Evolutionary conservation across 177 flowering plant genomes (phyloP), one percentile per base, ranked within the genome.

Genomic region (Vitis hybrid): DNA sequence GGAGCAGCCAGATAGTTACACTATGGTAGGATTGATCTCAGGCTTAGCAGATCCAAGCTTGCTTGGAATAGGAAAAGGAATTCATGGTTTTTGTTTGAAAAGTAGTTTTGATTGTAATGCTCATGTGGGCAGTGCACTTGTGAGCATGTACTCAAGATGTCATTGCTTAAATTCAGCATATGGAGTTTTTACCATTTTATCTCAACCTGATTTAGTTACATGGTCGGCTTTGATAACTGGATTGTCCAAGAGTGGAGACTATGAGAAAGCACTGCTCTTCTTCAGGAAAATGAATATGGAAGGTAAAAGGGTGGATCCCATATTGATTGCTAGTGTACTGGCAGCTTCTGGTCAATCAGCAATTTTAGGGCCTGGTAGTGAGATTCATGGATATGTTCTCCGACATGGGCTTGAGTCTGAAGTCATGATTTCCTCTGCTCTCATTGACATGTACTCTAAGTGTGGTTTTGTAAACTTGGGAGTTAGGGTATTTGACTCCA

Each of bases 181-280:
- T 59, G 64, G 64, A 70, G 85, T 85, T 55, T 94, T 94, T 67
- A 62, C 68, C 17, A 72, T 71, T 64, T 62, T 89, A 50, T 23
- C 54, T 51, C 50, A 78, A 58, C 94, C 87, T 60, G 96, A 93
- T 87, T 75, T 89, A 63, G 89, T 93, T 63, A 74, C 85, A 23
- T 92, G 94, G 92, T 88, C 96, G 52, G 69, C 97, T 70, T 65
- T 94, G 72, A 83, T 92, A 73, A 74, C 89, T 48, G 97, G 93
- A 2, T 83, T 81, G 73, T 78, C 85, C 39, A 86, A 84, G n/a
- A 75, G 76, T 51, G 90, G 92, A 30, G 84, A 90, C 0, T 51
- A 67, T 52, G 72, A 68, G 54, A 79, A 74, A 51, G 89, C 89
- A 2, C 34, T 87, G 60, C 3, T 45, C 6, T 71, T 82, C 45